Conservation (phyloP, 305 asterid genomes). For the Fraxinus baroniana region DNA sequence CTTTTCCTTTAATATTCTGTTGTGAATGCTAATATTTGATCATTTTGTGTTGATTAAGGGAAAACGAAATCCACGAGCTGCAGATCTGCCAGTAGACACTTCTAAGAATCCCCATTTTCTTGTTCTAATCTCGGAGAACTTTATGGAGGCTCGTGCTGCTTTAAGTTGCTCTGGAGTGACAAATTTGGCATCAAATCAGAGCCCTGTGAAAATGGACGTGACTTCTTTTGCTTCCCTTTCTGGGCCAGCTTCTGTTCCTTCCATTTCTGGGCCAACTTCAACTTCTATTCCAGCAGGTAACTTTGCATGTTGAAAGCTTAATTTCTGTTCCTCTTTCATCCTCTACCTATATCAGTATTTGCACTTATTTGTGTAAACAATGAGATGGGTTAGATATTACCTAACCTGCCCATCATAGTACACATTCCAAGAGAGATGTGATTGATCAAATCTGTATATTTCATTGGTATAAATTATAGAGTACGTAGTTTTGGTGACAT, state of each 20-base stretch:
- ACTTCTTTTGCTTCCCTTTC: slow-evolving; percentile 63
- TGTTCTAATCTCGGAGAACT: slow-evolving; percentile 82
- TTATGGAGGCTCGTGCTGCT: slow-evolving; percentile 78
- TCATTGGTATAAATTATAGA: background rate
- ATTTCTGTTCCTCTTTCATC: background rate
- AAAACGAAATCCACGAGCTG: slow-evolving; percentile 71
- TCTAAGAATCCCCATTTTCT: slow-evolving; percentile 85
- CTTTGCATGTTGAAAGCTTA: slow-evolving; percentile 11
- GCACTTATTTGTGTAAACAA: background rate
- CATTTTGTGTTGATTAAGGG: slow-evolving; percentile 52
- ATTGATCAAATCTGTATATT: background rate
- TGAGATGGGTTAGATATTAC: background rate
- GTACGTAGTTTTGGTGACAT: background rate
- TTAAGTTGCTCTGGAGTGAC: slow-evolving; percentile 66
- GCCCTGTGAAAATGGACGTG: slow-evolving; percentile 73
- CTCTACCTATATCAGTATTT: background rate
- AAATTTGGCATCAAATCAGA: slow-evolving; percentile 59
- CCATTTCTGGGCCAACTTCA: slow-evolving; percentile 66
- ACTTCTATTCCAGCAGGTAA: slow-evolving; percentile 67
- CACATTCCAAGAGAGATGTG: background rate
- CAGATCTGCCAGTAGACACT: slow-evolving; percentile 66
- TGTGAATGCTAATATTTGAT: slow-evolving; percentile 28
- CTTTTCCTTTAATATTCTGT: slow-evolving; percentile 14
- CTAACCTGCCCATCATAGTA: background rate
- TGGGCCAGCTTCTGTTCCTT: slow-evolving; percentile 48